Evolutionary conservation across 202 grass and related monocot genomes (phyloP).

Genomic region (Setaria italica): DNA sequence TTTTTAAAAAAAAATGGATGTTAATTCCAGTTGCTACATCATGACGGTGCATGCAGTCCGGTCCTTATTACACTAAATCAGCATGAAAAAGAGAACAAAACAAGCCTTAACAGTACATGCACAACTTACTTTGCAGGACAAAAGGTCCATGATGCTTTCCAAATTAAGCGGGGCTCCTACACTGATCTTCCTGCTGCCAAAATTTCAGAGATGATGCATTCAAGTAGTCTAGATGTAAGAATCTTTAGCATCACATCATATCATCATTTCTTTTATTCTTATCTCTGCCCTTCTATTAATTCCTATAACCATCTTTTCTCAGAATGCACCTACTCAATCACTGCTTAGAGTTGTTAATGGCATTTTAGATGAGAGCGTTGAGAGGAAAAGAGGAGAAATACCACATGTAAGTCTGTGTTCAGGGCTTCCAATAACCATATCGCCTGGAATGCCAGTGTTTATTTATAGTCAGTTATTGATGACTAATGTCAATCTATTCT

Average conservation of each 20-base stretch:
- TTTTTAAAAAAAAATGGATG: slow-evolving; percentile 51
- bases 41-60: neutral
- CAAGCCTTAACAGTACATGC: neutral
- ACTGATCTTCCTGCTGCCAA: slow-evolving; percentile 77
- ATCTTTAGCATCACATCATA: slow-evolving; percentile 45
- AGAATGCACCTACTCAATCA: slow-evolving; percentile 90
- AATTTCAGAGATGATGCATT: slow-evolving; percentile 89
- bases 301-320: slow-evolving; percentile 47
- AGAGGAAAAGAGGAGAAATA: slow-evolving; percentile 94
- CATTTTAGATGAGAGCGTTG: slow-evolving; percentile 95
- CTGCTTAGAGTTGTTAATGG: slow-evolving; percentile 89
- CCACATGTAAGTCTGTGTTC: slow-evolving; percentile 77
- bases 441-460: slow-evolving; percentile 27
- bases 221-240: slow-evolving; percentile 92
- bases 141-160: slow-evolving; percentile 73
- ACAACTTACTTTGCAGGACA: slow-evolving; percentile 70
- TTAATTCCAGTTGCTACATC: neutral
- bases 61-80: slow-evolving; percentile 1
- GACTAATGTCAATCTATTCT: slow-evolving; percentile 30
- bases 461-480: slow-evolving; percentile 43
- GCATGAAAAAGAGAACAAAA: neutral
- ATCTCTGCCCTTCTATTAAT: slow-evolving; percentile 24
- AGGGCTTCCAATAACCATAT: slow-evolving; percentile 15
- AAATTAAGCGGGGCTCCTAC: slow-evolving; percentile 72
- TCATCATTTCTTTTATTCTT: slow-evolving; percentile 12